Conservation (phyloP, 2,329 filamentous ascomycete species). For the Aspergillus pseudonomiae region DNA sequence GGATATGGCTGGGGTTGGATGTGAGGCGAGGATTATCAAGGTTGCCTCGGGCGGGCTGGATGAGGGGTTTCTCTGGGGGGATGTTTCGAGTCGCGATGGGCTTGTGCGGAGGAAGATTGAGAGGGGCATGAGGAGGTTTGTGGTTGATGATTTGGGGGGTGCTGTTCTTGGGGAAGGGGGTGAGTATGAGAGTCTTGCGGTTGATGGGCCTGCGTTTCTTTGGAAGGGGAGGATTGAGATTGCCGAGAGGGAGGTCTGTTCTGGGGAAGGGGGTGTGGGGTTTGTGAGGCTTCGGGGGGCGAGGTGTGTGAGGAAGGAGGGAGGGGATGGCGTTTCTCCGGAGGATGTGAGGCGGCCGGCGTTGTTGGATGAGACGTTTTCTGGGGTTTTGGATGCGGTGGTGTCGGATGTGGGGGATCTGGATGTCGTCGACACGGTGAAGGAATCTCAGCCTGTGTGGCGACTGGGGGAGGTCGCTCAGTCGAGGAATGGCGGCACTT, state of each 20-base stretch:
- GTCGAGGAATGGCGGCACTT: conserved; percentile 28
- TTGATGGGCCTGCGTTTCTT: conserved; percentile 73
- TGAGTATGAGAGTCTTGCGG: conserved; percentile 90
- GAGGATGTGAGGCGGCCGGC: conserved; percentile 56
- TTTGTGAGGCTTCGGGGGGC: conserved; percentile 68
- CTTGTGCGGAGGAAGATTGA: conserved; percentile 51
- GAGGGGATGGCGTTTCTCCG: conserved; percentile 22
- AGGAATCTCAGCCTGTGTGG: conserved; percentile 12
- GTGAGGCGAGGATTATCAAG: conserved; percentile 92
- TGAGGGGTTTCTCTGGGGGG: conserved; percentile 76
- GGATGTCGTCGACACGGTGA: background rate
- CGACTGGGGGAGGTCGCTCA: conserved; percentile 21
- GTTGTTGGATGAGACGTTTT: conserved; percentile 68
- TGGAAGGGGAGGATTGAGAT: conserved; percentile 75
- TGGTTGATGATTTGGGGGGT: conserved; percentile 59
- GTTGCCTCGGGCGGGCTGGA: conserved; percentile 89
- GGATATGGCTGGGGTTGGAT: conserved; percentile 77
- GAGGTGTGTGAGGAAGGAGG: conserved; percentile 52
- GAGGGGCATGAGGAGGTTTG: conserved; percentile 62
- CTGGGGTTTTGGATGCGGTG: conserved; percentile 37
- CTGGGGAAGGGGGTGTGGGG: conserved; percentile 76
- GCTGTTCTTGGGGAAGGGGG: conserved; percentile 88
- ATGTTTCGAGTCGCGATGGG: conserved; percentile 63
- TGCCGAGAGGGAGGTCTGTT: conserved; percentile 56
- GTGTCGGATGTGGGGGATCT: background rate